Percentiles rank a stretch among this genome's conserved stretches.
Conservation (phyloP, 148 eudicot species). For the Nyssa sinensis region DNA sequence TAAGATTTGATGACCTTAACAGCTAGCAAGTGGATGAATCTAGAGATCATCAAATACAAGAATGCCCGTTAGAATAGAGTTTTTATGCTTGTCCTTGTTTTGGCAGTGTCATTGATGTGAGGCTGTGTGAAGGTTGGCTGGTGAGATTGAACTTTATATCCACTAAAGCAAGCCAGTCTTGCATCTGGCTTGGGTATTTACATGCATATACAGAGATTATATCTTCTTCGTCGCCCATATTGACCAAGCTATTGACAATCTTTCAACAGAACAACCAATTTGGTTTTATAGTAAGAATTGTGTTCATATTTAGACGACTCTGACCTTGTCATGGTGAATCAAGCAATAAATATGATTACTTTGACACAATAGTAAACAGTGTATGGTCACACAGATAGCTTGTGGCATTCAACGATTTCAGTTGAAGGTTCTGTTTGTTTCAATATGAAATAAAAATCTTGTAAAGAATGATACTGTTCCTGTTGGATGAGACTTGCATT, state of each 20-base stretch:
- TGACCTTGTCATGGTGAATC: neutral
- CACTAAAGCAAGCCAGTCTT: neutral
- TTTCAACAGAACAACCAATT: neutral
- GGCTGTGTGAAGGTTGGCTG: neutral
- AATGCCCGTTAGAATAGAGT: neutral
- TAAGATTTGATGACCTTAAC: neutral
- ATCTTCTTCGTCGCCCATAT: neutral
- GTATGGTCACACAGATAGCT: neutral
- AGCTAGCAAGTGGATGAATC: neutral
- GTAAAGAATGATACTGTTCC: neutral
- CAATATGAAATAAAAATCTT: neutral
- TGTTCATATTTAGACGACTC: neutral
- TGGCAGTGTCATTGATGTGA: neutral
- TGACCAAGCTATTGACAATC: neutral
- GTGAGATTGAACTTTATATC: neutral
- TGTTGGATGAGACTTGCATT: too few relatives aligned
- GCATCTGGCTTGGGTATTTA: neutral
- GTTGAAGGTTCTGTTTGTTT: neutral
- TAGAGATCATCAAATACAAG: constrained; percentile 1
- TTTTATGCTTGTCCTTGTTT: too few relatives aligned
- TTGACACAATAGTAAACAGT: neutral
- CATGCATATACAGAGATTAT: neutral
- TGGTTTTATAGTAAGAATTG: neutral
- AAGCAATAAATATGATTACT: neutral
- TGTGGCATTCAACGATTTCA: too few relatives aligned